These are phyloP conservation scores for Agaricus blazei DNA, from an alignment of 768 basidiomycete genomes.

Conservation along the genomic window DNA sequence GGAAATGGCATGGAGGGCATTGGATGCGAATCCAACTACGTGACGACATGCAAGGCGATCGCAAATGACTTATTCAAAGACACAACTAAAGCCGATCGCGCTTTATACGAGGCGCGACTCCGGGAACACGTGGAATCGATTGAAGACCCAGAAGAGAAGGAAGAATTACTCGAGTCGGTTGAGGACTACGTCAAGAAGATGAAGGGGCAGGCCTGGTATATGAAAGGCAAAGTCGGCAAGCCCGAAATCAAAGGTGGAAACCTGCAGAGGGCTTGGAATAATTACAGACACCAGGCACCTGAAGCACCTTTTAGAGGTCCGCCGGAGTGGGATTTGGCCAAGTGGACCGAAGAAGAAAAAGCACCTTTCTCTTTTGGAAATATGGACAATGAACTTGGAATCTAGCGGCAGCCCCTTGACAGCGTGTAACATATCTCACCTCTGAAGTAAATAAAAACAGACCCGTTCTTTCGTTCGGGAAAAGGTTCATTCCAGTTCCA, in stretches of 20 bases:
- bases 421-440: background rate
- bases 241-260: slow-evolving; percentile 20
- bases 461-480: too few relatives aligned
- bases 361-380: slow-evolving; percentile 22
- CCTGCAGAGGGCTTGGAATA: slow-evolving; percentile 30
- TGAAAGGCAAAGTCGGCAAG: slow-evolving; percentile 18
- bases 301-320: slow-evolving; percentile 19
- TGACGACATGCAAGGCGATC: slow-evolving; percentile 27
- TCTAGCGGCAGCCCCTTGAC: background rate
- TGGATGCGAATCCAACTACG: slow-evolving; percentile 20
- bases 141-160: slow-evolving; percentile 18
- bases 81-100: slow-evolving; percentile 22
- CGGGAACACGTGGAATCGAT: slow-evolving; percentile 25
- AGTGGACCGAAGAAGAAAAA: slow-evolving; percentile 28
- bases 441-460: too few relatives aligned
- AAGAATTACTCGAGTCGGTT: slow-evolving; percentile 13
- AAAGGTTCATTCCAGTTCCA: background rate
- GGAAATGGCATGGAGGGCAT: slow-evolving; percentile 20
- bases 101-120: slow-evolving; percentile 23
- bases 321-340: slow-evolving; percentile 30
- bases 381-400: slow-evolving; percentile 7
- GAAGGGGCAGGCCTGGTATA: slow-evolving; percentile 25
- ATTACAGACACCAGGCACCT: slow-evolving; percentile 28
- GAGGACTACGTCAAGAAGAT: slow-evolving; percentile 17
- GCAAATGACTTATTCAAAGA: slow-evolving; percentile 25